Evolutionary conservation across 495 filamentous ascomycete genomes (phyloP).

Genomic region (Geoglossum glabrum): DNA sequence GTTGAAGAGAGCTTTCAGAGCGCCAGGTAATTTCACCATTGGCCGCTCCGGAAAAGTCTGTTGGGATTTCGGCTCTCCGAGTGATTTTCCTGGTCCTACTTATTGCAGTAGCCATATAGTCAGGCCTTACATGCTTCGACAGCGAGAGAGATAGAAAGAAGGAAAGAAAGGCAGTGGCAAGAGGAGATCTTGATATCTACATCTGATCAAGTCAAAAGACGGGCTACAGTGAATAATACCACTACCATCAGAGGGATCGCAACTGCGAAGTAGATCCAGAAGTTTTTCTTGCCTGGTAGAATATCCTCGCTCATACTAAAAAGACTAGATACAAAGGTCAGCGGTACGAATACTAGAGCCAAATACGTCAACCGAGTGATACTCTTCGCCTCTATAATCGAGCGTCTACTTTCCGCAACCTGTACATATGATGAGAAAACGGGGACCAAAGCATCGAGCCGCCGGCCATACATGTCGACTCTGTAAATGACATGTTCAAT

Average conservation of each 20-base stretch:
- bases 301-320: constrained; percentile 19
- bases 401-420: constrained; percentile 10
- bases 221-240: neutral
- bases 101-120: too few relatives aligned
- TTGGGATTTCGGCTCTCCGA: too few relatives aligned
- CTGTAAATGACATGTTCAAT: constrained; percentile 6
- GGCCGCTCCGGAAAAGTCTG: too few relatives aligned
- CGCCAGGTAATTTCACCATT: too few relatives aligned
- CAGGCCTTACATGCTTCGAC: too few relatives aligned
- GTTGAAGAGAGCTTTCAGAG: too few relatives aligned
- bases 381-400: constrained; percentile 15
- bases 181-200: neutral
- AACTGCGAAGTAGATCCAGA: neutral
- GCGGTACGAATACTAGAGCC: constrained; percentile 21
- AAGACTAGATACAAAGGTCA: constrained; percentile 18
- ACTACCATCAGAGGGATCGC: neutral
- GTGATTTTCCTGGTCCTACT: too few relatives aligned
- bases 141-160: too few relatives aligned
- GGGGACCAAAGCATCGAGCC: constrained; percentile 14
- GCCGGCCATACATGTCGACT: constrained; percentile 10
- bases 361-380: constrained; percentile 19
- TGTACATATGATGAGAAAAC: constrained; percentile 16
- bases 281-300: neutral
- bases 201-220: neutral
- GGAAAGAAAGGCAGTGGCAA: too few relatives aligned